A percentile compares a stretch with the other conserved stretches of the same genome.
Conservation (phyloP, 345 rosid species). For the Salix suchowensis region DNA sequence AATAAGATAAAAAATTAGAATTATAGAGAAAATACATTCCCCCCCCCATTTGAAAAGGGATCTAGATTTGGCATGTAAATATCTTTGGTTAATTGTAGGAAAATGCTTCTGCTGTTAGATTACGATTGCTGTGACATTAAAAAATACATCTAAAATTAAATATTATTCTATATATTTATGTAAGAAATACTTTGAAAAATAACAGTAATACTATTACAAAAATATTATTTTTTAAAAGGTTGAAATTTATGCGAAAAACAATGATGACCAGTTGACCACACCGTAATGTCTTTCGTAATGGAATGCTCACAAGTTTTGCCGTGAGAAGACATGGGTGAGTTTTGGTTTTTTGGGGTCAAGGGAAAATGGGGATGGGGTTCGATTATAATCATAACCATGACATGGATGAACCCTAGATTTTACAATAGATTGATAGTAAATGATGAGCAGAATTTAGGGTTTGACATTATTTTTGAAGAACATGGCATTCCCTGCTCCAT, state of each 20-base stretch:
- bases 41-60: too few species aligned
- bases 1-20: too few species aligned
- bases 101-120: too few species aligned
- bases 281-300: not conserved
- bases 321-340: not conserved
- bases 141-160: too few species aligned
- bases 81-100: too few species aligned
- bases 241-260: not conserved
- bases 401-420: not conserved
- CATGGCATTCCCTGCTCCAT: not conserved
- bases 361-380: not conserved
- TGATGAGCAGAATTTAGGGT: not conserved
- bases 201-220: too few species aligned
- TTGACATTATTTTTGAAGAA: not conserved
- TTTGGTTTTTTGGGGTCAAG: not conserved
- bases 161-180: too few species aligned
- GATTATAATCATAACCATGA: too few species aligned
- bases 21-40: too few species aligned
- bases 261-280: not conserved
- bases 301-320: not conserved
- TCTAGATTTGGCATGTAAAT: too few species aligned
- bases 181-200: too few species aligned
- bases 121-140: too few species aligned
- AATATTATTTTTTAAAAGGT: not conserved
- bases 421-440: not conserved